Evolutionary conservation across 805 yeast genomes (phyloP).

Genomic region (Debaryomyces maramus): DNA sequence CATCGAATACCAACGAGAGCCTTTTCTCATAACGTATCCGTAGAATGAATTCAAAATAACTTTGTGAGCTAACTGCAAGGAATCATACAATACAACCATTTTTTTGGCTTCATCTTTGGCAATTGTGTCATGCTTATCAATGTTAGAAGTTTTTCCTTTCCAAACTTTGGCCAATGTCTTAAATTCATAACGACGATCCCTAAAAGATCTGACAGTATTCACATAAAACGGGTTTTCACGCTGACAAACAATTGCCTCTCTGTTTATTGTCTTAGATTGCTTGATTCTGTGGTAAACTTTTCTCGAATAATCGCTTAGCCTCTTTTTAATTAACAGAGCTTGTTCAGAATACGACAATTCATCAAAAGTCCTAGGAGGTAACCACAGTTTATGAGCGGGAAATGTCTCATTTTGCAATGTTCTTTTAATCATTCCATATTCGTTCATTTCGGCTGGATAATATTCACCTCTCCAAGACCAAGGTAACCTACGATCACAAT

Average conservation of each 20-base stretch:
- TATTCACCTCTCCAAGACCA: conserved; percentile 99
- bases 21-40: conserved; percentile 98
- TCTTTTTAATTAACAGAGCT: conserved; percentile 68
- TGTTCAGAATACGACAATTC: conserved; percentile 79
- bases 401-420: conserved; percentile 78
- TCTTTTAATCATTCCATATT: conserved; percentile 84
- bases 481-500: conserved; percentile 84
- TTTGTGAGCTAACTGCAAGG: conserved; percentile 94
- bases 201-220: conserved; percentile 87
- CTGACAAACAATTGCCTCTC: conserved; percentile 95
- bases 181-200: conserved; percentile 95
- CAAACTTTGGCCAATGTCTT: conserved; percentile 91
- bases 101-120: conserved; percentile 87
- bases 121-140: conserved; percentile 52
- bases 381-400: conserved; percentile 58
- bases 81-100: conserved; percentile 91
- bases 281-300: conserved; percentile 82
- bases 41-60: conserved; percentile 95
- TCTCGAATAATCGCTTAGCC: conserved; percentile 79
- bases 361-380: conserved; percentile 65
- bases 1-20: conserved; percentile 99
- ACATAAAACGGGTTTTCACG: conserved; percentile 97
- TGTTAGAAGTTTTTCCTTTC: conserved; percentile 74
- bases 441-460: conserved; percentile 87
- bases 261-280: conserved; percentile 76